Evolutionary conservation across 2,329 filamentous ascomycete species (phyloP).

Genomic region (Macroventuria anomochaeta): DNA sequence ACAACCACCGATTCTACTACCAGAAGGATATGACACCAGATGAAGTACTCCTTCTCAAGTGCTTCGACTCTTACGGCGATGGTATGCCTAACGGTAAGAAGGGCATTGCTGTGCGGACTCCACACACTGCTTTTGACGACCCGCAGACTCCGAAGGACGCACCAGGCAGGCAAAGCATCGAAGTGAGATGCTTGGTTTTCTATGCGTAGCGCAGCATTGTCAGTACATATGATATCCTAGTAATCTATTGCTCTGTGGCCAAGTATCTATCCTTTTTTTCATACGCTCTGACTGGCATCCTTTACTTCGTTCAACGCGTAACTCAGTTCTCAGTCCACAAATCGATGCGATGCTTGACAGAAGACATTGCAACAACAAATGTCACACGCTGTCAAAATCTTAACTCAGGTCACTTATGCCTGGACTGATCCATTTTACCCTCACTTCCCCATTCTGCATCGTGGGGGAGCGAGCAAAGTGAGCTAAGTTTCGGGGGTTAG

Average conservation of each 20-base stretch:
- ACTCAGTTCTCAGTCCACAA: not conserved
- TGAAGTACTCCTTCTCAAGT: slow-evolving; percentile 62
- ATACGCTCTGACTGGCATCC: not conserved
- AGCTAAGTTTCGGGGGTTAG: not conserved
- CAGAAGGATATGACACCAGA: slow-evolving; percentile 70
- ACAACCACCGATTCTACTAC: slow-evolving; percentile 68
- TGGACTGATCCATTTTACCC: not conserved
- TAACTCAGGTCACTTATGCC: not conserved
- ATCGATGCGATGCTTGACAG: not conserved
- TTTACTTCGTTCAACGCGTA: not conserved
- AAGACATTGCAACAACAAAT: not conserved
- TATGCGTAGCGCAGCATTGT: slow-evolving; percentile 54
- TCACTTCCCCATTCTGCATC: not conserved
- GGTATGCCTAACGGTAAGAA: slow-evolving; percentile 50
- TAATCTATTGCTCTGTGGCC: not conserved
- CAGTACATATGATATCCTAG: not conserved
- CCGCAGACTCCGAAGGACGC: slow-evolving; percentile 60
- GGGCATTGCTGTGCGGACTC: slow-evolving; percentile 55
- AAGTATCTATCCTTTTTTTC: too few species aligned
- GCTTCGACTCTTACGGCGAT: slow-evolving; percentile 55
- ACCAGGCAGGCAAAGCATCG: slow-evolving; percentile 65
- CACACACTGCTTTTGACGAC: slow-evolving; percentile 71
- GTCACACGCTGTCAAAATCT: not conserved
- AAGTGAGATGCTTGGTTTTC: slow-evolving; percentile 68
- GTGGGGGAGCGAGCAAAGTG: not conserved